phyloP scores from a whole-genome alignment of 2,329 filamentous ascomycete genomes.

The Orbilia blumenaviensis region DNA sequence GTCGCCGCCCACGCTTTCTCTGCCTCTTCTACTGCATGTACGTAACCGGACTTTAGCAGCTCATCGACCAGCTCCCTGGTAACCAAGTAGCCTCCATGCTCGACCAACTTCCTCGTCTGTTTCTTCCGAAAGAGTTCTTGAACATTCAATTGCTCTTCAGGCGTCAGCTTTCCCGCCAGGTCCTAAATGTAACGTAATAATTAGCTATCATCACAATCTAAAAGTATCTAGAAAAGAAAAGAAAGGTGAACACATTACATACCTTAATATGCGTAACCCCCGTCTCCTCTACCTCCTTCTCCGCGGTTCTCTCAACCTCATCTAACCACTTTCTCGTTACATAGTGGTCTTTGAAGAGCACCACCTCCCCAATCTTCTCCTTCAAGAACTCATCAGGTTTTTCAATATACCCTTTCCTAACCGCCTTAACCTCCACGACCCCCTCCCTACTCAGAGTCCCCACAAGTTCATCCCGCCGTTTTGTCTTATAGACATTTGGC shows the following conservation, averaged over 20 bases:
- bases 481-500: slow-evolving; percentile 17
- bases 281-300: slow-evolving; percentile 3
- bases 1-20: slow-evolving; percentile 33
- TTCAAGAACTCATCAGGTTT: slow-evolving; percentile 19
- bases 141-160: slow-evolving; percentile 19
- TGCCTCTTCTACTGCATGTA: slow-evolving; percentile 28
- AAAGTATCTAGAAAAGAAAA: not conserved
- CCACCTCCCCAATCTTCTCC: not conserved
- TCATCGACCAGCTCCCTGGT: slow-evolving; percentile 21
- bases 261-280: slow-evolving; percentile 19
- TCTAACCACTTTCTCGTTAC: slow-evolving; percentile 30
- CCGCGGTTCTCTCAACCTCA: not conserved
- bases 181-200: slow-evolving; percentile 23
- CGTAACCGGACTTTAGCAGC: not conserved
- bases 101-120: slow-evolving; percentile 24
- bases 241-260: too few species aligned
- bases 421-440: slow-evolving; percentile 4
- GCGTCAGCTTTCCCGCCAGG: slow-evolving; percentile 7
- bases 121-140: slow-evolving; percentile 33
- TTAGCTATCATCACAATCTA: not conserved
- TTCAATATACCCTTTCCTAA: slow-evolving; percentile 35
- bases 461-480: slow-evolving; percentile 1
- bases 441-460: slow-evolving; percentile 1
- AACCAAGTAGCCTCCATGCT: slow-evolving; percentile 21
- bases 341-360: slow-evolving; percentile 3